Evolutionary conservation across 441 rosid genomes (phyloP).

Genomic region (Hura crepitans): DNA sequence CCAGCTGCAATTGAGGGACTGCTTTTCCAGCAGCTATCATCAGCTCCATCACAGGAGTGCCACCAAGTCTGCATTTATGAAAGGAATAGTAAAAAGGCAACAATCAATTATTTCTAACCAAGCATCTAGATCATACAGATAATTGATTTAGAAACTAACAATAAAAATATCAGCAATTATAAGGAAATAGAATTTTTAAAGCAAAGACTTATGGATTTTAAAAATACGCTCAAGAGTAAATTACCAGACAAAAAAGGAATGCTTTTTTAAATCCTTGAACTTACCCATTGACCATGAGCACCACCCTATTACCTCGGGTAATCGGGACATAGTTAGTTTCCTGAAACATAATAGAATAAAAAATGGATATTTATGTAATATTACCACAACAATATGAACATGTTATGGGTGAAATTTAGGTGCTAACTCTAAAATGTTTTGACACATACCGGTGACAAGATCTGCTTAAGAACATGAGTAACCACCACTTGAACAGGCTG

Average conservation of each 20-base stretch:
- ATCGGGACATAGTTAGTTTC: constrained; percentile 94
- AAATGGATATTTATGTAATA: too few species aligned
- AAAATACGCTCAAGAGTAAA: neutral
- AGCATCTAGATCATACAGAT: constrained; percentile 2
- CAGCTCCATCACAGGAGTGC: constrained; percentile 89
- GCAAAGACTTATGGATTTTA: neutral
- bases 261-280: constrained; percentile 23
- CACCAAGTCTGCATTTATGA: constrained; percentile 63
- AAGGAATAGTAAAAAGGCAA: constrained; percentile 11
- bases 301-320: constrained; percentile 84
- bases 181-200: neutral
- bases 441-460: constrained; percentile 64
- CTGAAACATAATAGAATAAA: constrained; percentile 42
- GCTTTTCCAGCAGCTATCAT: constrained; percentile 95
- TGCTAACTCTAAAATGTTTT: constrained; percentile 1
- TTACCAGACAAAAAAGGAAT: neutral
- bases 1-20: constrained; percentile 85
- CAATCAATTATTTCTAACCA: constrained; percentile 12
- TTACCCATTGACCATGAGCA: constrained; percentile 95
- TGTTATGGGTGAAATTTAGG: neutral
- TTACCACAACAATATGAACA: neutral
- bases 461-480: constrained; percentile 83
- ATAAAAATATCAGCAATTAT: neutral
- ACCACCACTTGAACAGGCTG: constrained; percentile 91
- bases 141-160: neutral